These are phyloP conservation scores for Glomus cerebriforme DNA, from an alignment of 192 early-diverging fungal species.

Conservation along the genomic window DNA sequence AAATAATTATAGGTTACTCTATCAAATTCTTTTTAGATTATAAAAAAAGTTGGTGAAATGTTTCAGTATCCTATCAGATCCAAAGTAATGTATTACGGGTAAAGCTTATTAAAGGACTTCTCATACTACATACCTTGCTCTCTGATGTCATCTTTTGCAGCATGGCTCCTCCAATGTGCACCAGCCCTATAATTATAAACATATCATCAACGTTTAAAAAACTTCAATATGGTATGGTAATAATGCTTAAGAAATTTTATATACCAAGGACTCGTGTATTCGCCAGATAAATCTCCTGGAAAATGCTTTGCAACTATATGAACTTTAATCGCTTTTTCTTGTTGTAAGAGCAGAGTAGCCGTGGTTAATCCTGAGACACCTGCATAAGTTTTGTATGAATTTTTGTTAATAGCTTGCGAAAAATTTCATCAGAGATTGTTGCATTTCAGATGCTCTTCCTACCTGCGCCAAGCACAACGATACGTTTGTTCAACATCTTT, in stretches of 20 bases:
- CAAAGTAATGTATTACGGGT: background rate
- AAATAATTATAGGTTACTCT: conserved; percentile 41
- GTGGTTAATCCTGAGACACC: conserved; percentile 77
- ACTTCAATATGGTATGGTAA: conserved; percentile 11
- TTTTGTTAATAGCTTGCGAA: background rate
- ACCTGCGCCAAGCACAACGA: conserved; percentile 61
- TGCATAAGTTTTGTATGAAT: conserved; percentile 32
- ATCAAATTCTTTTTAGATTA: conserved; percentile 40
- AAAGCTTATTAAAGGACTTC: background rate
- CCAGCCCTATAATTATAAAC: conserved; percentile 40
- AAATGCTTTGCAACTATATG: conserved; percentile 60
- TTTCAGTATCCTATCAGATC: background rate
- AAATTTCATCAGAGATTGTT: background rate
- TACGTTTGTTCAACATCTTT: conserved; percentile 13
- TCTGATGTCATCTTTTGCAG: conserved; percentile 43
- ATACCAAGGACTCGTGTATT: conserved; percentile 59
- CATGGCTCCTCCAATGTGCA: conserved; percentile 51
- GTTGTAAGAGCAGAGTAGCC: conserved; percentile 57
- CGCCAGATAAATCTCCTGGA: conserved; percentile 49
- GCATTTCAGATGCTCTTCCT: background rate
- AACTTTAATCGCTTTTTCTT: conserved; percentile 55
- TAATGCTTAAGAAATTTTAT: background rate
- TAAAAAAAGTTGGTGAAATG: background rate
- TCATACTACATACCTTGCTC: conserved; percentile 44
- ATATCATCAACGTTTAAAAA: conserved; percentile 3